Percentiles rank a stretch among this genome's conserved stretches.
Conservation (phyloP, 805 yeast genomes). For the Yamadazyma scolyti region DNA sequence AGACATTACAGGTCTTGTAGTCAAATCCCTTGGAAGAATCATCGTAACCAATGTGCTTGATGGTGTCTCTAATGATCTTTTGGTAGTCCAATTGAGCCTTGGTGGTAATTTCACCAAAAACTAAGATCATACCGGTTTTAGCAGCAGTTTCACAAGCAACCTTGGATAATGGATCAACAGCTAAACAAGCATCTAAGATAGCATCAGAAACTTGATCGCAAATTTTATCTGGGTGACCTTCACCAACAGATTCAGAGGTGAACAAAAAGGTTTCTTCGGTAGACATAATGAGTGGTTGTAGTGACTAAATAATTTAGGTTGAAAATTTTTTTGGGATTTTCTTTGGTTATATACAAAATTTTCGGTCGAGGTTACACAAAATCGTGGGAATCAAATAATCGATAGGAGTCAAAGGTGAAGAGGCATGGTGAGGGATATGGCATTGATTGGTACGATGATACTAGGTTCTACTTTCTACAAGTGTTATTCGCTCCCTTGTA, state of each 20-base stretch:
- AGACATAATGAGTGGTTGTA: background rate
- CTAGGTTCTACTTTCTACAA: no score
- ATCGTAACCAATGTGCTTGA: conserved; percentile 98
- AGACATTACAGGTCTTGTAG: conserved; percentile 98
- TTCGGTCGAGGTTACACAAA: conserved; percentile 3
- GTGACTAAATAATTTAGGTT: background rate
- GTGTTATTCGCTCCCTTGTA: no score
- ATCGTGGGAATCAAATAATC: background rate
- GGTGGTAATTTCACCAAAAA: conserved; percentile 99
- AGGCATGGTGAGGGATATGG: no score
- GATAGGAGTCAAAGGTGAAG: background rate
- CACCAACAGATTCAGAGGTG: conserved; percentile 90
- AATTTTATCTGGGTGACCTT: conserved; percentile 92
- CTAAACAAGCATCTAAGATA: conserved; percentile 93
- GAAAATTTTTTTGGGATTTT: conserved; percentile 1
- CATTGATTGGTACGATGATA: no score
- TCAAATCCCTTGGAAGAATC: conserved; percentile 95
- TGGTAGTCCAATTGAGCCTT: conserved; percentile 94
- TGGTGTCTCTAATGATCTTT: conserved; percentile 95
- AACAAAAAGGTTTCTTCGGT: conserved; percentile 48
- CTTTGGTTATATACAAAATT: conserved; percentile 5
- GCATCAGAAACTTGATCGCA: conserved; percentile 99
- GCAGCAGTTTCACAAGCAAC: conserved; percentile 99
- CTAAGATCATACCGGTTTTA: conserved; percentile 99
- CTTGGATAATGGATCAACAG: conserved; percentile 94